Percentiles rank a stretch among this genome's conserved stretches.
Evolutionary conservation across 305 asterid genomes (phyloP).

Genomic region (Fraxinus xanthoxyloides): DNA sequence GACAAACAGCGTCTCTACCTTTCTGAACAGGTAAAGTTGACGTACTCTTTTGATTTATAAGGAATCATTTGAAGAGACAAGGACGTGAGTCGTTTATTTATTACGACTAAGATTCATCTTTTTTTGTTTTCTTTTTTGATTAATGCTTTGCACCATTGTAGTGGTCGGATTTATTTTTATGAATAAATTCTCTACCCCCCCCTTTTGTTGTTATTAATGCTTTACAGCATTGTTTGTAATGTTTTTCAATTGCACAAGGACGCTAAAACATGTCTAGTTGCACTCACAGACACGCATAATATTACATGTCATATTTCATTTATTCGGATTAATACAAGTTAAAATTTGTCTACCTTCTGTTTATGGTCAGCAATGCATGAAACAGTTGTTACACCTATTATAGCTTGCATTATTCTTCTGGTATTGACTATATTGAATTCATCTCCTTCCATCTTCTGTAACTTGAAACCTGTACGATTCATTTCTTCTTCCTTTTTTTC

Average conservation of each 20-base stretch:
- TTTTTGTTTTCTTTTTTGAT: not conserved
- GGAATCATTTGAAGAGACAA: conserved; percentile 1
- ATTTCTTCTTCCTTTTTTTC: not conserved
- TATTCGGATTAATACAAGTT: not conserved
- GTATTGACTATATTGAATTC: not conserved
- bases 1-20: conserved; percentile 63
- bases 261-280: not conserved
- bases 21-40: conserved; percentile 52
- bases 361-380: not conserved
- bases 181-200: not conserved
- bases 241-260: not conserved
- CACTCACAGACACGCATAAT: not conserved
- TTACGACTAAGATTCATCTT: not conserved
- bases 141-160: not conserved
- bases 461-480: not conserved
- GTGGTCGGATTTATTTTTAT: not conserved
- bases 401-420: not conserved
- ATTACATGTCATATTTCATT: not conserved
- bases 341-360: not conserved
- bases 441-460: conserved; percentile 1
- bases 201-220: not conserved
- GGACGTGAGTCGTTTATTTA: not conserved
- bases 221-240: not conserved
- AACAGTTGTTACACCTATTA: not conserved
- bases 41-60: not conserved